Conservation (phyloP, 106 monocot species). For the Dendrobium nobile region DNA sequence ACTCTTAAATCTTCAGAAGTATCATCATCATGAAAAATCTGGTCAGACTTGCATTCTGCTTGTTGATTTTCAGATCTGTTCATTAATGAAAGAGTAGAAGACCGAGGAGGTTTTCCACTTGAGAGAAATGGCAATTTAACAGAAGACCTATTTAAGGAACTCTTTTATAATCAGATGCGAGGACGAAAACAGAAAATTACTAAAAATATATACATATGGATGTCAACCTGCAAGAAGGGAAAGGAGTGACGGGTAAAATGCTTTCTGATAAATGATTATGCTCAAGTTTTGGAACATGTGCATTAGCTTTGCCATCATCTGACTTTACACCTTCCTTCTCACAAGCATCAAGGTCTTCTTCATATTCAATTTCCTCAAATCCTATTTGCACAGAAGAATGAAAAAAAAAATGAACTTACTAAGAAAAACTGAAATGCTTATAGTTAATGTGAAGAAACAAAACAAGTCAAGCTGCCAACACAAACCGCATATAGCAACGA, state of each 20-base stretch:
- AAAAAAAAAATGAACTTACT: neutral
- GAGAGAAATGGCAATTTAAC: conserved; percentile 34
- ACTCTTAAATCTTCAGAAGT: conserved; percentile 32
- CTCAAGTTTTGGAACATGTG: conserved; percentile 23
- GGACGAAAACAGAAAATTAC: neutral
- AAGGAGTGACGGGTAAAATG: conserved; percentile 39
- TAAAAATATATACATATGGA: neutral
- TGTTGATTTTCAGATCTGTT: conserved; percentile 24
- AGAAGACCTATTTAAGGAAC: conserved; percentile 24
- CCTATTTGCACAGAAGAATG: neutral
- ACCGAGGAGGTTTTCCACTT: conserved; percentile 58
- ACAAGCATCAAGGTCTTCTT: conserved; percentile 29
- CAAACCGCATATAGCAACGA: neutral
- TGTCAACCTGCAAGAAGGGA: conserved; percentile 50
- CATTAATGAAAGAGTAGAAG: conserved; percentile 17
- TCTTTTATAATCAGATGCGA: neutral
- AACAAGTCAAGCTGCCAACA: neutral
- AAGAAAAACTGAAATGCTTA: neutral
- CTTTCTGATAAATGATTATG: conserved; percentile 13
- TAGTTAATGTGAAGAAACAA: neutral
- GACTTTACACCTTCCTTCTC: conserved; percentile 32
- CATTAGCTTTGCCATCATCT: conserved; percentile 35
- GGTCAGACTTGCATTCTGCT: conserved; percentile 10
- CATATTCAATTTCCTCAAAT: conserved; percentile 43
- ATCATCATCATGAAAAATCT: conserved; percentile 31